phyloP scores from a whole-genome alignment of 1,284 basidiomycete species.

The Vanrija humicola region DNA sequence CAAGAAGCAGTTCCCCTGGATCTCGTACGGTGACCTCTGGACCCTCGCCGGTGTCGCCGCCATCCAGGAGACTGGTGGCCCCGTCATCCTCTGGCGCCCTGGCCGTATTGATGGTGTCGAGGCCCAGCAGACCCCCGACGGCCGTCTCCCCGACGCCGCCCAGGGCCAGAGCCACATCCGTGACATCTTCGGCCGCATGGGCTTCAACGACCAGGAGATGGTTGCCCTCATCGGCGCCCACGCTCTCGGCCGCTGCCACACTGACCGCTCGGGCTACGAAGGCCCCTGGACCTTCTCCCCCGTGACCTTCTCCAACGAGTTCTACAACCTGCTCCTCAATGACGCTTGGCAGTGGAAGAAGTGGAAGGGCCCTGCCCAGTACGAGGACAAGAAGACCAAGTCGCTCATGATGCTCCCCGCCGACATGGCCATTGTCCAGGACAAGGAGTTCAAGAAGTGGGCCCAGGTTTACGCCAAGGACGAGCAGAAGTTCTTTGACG shows the following conservation, averaged over 20 bases:
- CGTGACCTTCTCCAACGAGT: constrained; percentile 73
- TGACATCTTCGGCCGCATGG: constrained; percentile 89
- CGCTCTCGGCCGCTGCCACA: constrained; percentile 90
- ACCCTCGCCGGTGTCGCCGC: constrained; percentile 69
- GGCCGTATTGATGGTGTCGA: constrained; percentile 80
- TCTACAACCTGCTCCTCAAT: constrained; percentile 74
- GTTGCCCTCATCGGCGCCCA: constrained; percentile 93
- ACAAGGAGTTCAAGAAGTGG: constrained; percentile 83
- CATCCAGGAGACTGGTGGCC: constrained; percentile 63
- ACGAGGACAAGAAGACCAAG: constrained; percentile 78
- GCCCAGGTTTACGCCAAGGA: constrained; percentile 78
- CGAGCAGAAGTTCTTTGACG: constrained; percentile 81
- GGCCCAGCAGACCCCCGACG: constrained; percentile 78
- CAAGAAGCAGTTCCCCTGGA: constrained; percentile 79
- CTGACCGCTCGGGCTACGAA: constrained; percentile 73
- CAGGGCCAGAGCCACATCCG: constrained; percentile 83
- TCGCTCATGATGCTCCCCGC: constrained; percentile 93
- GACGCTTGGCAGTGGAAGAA: constrained; percentile 64
- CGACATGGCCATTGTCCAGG: constrained; percentile 70
- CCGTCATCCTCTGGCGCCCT: constrained; percentile 77
- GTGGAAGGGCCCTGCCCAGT: constrained; percentile 53
- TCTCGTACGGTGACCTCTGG: constrained; percentile 91
- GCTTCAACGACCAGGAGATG: constrained; percentile 95
- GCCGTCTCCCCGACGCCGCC: constrained; percentile 85
- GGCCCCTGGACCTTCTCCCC: constrained; percentile 59